Conservation (phyloP, 495 filamentous ascomycete species). For the Massariosphaeria phaeospora region DNA sequence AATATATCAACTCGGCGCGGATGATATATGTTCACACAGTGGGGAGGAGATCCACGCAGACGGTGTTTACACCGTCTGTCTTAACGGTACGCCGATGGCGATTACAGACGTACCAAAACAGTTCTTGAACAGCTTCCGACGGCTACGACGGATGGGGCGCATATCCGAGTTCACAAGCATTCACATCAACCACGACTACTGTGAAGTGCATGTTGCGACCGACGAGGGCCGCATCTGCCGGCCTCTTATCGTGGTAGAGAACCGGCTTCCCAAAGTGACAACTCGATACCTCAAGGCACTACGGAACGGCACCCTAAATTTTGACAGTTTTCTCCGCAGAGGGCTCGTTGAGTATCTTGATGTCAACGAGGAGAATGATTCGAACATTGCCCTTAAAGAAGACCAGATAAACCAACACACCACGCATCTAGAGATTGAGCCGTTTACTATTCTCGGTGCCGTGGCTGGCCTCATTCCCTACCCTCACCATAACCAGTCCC, state of each 20-base stretch:
- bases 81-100: conserved; percentile 90
- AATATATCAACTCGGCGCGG: conserved; percentile 70
- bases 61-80: conserved; percentile 83
- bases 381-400: conserved; percentile 85
- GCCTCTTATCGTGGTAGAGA: conserved; percentile 89
- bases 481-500: conserved; percentile 98
- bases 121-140: conserved; percentile 78
- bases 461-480: conserved; percentile 96
- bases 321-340: conserved; percentile 85
- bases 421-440: conserved; percentile 95
- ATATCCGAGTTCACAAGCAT: conserved; percentile 94
- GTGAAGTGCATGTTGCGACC: conserved; percentile 88
- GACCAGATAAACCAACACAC: conserved; percentile 70
- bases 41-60: conserved; percentile 77
- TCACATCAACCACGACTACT: conserved; percentile 86
- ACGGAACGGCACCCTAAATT: conserved; percentile 72
- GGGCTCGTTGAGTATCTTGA: conserved; percentile 95
- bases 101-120: conserved; percentile 74
- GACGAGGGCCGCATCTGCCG: conserved; percentile 95
- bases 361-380: conserved; percentile 97
- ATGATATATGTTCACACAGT: conserved; percentile 66
- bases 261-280: conserved; percentile 71
- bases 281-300: conserved; percentile 70
- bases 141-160: conserved; percentile 76
- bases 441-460: conserved; percentile 95